Percentiles rank a stretch among this genome's conserved stretches.
These are phyloP conservation scores for Penicillium sp. DNA, from an alignment of 2,329 filamentous ascomycete species.

Conservation along the genomic window DNA sequence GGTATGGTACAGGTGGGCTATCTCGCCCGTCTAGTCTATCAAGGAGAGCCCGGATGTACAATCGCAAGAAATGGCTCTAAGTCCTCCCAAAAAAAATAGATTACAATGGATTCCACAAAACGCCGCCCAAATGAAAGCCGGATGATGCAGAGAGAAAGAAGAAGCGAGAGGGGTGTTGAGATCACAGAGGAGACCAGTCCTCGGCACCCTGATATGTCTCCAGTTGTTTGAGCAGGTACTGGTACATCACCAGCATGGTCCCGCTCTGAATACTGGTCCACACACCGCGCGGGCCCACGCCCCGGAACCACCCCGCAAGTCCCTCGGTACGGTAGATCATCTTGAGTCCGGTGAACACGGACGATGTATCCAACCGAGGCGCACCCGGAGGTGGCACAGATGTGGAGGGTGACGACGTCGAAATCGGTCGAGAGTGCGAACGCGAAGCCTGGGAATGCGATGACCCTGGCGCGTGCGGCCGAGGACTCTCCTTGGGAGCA, in stretches of 20 bases:
- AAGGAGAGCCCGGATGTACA: conserved; percentile 18
- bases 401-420: conserved; percentile 86
- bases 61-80: conserved; percentile 7
- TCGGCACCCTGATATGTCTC: conserved; percentile 55
- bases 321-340: conserved; percentile 93
- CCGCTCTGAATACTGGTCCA: conserved; percentile 98
- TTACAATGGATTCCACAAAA: conserved; percentile 13
- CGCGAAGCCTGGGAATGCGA: conserved; percentile 33
- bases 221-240: conserved; percentile 79
- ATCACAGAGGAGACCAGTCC: conserved; percentile 25
- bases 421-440: conserved; percentile 73
- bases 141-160: conserved; percentile 18
- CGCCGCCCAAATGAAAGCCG: conserved; percentile 24
- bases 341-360: conserved; percentile 78
- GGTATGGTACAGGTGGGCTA: conserved; percentile 24
- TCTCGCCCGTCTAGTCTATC: conserved; percentile 27
- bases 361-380: conserved; percentile 83
- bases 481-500: conserved; percentile 33
- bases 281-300: conserved; percentile 87
- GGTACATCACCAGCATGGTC: conserved; percentile 95
- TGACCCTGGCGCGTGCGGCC: conserved; percentile 27
- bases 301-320: conserved; percentile 86
- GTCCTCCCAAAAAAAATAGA: conserved; percentile 10
- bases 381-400: conserved; percentile 79
- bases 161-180: neutral